Base-by-base conservation (phyloP, 164 flowering plant species). In the Annona cherimola region DNA sequence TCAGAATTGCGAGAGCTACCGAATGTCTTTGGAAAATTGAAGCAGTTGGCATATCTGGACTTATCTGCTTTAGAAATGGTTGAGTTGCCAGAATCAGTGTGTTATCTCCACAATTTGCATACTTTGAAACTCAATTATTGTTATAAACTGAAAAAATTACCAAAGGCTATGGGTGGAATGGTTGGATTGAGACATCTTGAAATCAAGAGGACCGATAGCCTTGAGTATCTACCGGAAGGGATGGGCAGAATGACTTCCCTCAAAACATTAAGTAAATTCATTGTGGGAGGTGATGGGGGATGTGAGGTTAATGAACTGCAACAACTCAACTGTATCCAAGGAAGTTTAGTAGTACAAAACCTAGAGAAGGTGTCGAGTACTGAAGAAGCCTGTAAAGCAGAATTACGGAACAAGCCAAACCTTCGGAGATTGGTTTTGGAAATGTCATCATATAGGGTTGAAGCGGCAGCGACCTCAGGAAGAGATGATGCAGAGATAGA, bases 61-160 rank as follows among this genome's bases (percentile, higher is more conserved):
- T 26, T 26, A 26, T 26, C 35, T 26, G 35, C 35, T 26, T 26
- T 26, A 26, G 0, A 1, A 26, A 26, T 26, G 35, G 35, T 26
- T 26, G 35, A 26, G 35, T 26, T 26, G 35, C 35, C 86, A 12
- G 55, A 72, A 5, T 76, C 82, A 12, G 4, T 77, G 6, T 9
- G 74, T 44, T 45, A 39, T 19, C 70, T 81, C 3, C 66, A 42
- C 60, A 73, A 81, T 69, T 68, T 85, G 57, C 62, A 69, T 8
- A 54, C 71, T 4, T 19, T 57, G 45, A 57, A 57, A 7, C 57
- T 50, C 57, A 50, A 50, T 50, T 9, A 9, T 8, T 50, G 71
- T 7, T 3, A 2, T 16, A 57, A n/a, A 5, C 60, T 69, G 7
- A 4, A 19, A 5, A 69, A 41, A 18, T n/a, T 69, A 14, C 71